Base-by-base conservation (phyloP, 1,284 basidiomycete genomes). In the Ceratobasidium papillatum region DNA sequence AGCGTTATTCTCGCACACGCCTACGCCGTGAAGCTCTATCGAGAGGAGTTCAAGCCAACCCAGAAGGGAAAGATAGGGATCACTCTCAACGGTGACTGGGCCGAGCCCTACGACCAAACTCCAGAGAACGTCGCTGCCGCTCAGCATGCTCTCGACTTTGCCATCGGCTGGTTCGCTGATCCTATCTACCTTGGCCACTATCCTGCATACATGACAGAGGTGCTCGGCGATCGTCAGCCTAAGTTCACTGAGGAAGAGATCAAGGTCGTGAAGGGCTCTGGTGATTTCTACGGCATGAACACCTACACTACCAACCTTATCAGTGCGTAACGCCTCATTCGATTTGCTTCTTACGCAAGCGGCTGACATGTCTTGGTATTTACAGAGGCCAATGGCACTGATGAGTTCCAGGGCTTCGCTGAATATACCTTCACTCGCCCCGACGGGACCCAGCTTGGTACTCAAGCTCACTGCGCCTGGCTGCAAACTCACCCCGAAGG, bases 161-260 rank as follows among this genome's bases (percentile, higher is more conserved):
- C 89, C 14, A 86, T 92, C 65, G 91, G 90, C 87, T 81, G 77
- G 84, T 80, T 80, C 76, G 79, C 84, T 86, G 90, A 92, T 80
- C 91, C 91, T 11, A 89, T 92, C 76, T 92, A 91, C 81, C 88
- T 90, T 77, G 92, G 92, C 17, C 81, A 87, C 76, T 93, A 93
- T 82, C 91, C 92, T 27, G 82, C 82, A 14, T 89, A 86, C 76
- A 85, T 94, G 83, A 85, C 85, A 63, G 81, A 86, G 75, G 86
- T 89, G 79, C 83, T 91, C 41, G 88, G 89, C 36, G 86, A 87
- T 75, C 87, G 90, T 51, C 85, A 94, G 19, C 91, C 91, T 5
- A 81, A 84, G 25, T 91, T 93, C 78, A 89, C 90, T 0, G 78
- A 83, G 4, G 89, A 89, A 73, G 91, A 94, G 79, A 77, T 86